Base-by-base conservation (phyloP, 2,329 filamentous ascomycete genomes). In the Xylariaceae sp. region DNA sequence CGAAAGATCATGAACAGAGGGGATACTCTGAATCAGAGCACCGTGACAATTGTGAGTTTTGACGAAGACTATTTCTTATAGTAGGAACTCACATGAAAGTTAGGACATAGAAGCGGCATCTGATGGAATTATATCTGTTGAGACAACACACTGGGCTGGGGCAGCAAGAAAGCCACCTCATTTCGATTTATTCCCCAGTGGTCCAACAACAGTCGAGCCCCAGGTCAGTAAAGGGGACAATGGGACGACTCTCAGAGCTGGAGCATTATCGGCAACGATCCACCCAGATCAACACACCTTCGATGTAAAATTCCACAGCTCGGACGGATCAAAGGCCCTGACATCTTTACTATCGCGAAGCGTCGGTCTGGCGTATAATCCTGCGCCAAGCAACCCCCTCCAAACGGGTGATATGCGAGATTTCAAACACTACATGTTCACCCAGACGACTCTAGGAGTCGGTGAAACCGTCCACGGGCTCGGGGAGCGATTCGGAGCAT, bases 401-500 rank as follows among this genome's bases (percentile, higher is more conserved):
- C 73, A 80, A 59, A 77, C 77, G 0, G 77, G 72, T 18, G 80
- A 83, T 53, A 75, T 83, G 70, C 65, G 71, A 22, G 68, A 77
- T 60, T 73, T 80, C 57, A 70, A 75, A 49, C 80, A 82, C 63
- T 80, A 81, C 66, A 75, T 82, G 58, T 81, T 82, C 61, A 76
- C 78, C 31, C 79, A 82, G 64, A 81, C 78, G 1, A 76, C 73
- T 5, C 70, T 83, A 2, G 70, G 72, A 2, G 78, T 82, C 1
- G 80, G 80, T 28, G 88, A 91, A 68, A 82, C 83, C 0, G 78
- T 91, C 13, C 87, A 89, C 66, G 88, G 88, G 0, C 76, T 91
- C 4, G 88, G 88, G 1, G 88, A 91, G 70, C 77, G 88, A 13
- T 92, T 91, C 64, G 88, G 88, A 0, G 81, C 86, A 6, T 88